Base-by-base conservation (phyloP, 2,329 filamentous ascomycete genomes). In the Bipolaris cookei region DNA sequence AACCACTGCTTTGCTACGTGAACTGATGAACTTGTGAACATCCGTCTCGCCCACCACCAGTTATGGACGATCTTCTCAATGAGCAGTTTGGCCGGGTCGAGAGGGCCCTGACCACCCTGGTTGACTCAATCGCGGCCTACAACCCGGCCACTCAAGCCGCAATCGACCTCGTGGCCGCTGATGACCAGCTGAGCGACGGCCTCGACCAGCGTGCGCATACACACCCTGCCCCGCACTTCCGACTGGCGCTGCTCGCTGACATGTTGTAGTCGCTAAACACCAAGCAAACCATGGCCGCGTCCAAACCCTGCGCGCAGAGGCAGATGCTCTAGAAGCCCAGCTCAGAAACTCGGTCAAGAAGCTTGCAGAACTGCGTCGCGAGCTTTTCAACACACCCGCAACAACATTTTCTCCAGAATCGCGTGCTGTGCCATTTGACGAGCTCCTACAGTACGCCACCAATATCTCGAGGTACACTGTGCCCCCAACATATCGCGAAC, bases 51-150 rank as follows among this genome's bases (percentile, higher is more conserved):
- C n/a, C 5, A n/a, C n/a, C 25, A 25, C 21, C 10, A 4, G 2
- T 41, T 59, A 82, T 82, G 80, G 75, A 79, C 51, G 68, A 71
- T 46, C 59, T 77, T 28, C 75, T 82, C 30, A 75, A 78, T 28
- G 64, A 70, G 13, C 79, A 77, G 58, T 81, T 81, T 59, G 72
- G 79, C 63, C 76, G 80, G 58, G 71, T 83, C 41, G 80, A 83
- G 55, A 71, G 74, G 50, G 79, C 79, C 4, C 80, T 96, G 18
- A 83, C 84, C 11, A 86, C 81, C 25, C 81, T 96, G 32, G 88
- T 92, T 65, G 90, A 92, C 73, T 93, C 90, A 0, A 89, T 96
- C 61, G 84, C 90, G 5, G 90, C 91, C 63, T 94, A 93, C 77
- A 91, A 92, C 68, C 91, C 91, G 0, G 90, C 89, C 6, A 80